phyloP scores from a whole-genome alignment of 768 basidiomycete species.

The Tulasnella sp. region DNA sequence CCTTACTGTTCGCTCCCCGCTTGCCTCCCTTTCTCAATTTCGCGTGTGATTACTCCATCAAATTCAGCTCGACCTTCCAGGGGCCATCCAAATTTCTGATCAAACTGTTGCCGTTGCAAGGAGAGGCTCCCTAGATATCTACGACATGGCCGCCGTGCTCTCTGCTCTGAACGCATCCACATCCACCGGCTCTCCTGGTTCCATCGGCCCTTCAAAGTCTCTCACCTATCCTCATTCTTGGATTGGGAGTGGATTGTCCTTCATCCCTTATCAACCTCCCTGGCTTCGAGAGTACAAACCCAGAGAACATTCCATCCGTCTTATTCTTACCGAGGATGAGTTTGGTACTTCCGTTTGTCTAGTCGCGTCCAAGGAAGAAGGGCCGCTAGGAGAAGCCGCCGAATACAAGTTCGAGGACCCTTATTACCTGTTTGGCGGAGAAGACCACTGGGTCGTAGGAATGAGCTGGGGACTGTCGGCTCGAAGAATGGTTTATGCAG shows the following conservation, averaged over 20 bases:
- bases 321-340: slow-evolving; percentile 34
- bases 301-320: neutral
- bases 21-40: no score
- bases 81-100: neutral
- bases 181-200: neutral
- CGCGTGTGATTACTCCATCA: no score
- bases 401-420: neutral
- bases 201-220: neutral
- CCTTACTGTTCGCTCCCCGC: no score
- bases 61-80: neutral
- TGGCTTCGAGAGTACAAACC: neutral
- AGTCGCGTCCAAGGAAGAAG: neutral
- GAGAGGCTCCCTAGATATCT: neutral
- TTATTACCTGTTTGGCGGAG: neutral
- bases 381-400: neutral
- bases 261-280: neutral
- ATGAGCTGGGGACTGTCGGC: neutral
- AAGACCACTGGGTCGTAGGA: neutral
- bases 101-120: neutral
- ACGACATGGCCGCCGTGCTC: neutral
- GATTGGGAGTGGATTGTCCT: neutral
- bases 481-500: neutral
- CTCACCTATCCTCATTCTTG: neutral
- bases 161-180: neutral
- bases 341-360: slow-evolving; percentile 20